These are phyloP conservation scores for Colletotrichum phormii DNA, from an alignment of 2,329 filamentous ascomycete species.

Conservation along the genomic window DNA sequence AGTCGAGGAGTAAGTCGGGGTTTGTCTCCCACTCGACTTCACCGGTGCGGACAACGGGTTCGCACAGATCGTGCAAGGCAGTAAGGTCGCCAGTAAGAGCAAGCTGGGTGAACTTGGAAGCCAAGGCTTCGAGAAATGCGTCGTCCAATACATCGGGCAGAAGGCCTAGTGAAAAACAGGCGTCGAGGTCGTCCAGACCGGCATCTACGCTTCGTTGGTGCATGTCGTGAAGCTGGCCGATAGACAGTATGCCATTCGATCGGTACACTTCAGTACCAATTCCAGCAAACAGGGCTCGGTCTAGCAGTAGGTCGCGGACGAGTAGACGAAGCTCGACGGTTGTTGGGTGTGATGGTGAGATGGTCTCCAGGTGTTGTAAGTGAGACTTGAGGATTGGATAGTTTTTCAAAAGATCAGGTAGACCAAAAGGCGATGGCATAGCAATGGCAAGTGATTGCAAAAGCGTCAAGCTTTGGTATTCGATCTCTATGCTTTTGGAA, in stretches of 20 bases:
- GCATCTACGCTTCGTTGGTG: conserved; percentile 41
- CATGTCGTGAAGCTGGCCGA: conserved; percentile 44
- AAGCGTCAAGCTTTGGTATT: conserved; percentile 50
- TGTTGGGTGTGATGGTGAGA: conserved; percentile 29
- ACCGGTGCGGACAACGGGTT: conserved; percentile 43
- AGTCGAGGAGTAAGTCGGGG: conserved; percentile 39
- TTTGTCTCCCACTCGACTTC: conserved; percentile 42
- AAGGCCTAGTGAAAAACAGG: conserved; percentile 43
- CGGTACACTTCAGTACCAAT: conserved; percentile 40
- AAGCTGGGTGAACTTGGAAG: conserved; percentile 39
- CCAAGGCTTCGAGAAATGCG: conserved; percentile 39
- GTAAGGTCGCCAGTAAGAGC: conserved; percentile 41
- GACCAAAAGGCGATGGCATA: conserved; percentile 42
- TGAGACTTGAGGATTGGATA: conserved; percentile 42
- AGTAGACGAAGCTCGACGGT: conserved; percentile 43
- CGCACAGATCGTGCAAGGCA: conserved; percentile 42
- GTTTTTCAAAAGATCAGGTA: conserved; percentile 40
- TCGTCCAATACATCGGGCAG: conserved; percentile 37
- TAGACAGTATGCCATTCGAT: conserved; percentile 30
- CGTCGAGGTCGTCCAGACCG: conserved; percentile 44
- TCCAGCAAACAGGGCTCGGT: conserved; percentile 43
- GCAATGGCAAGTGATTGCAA: conserved; percentile 54
- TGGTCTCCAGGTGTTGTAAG: conserved; percentile 28
- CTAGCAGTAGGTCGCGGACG: conserved; percentile 42
- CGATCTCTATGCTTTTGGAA: conserved; percentile 39